Evolutionary conservation across 2,329 filamentous ascomycete species (phyloP), one percentile per base, ranked within the genome.

Genomic region (Coniochaeta ligniaria): DNA sequence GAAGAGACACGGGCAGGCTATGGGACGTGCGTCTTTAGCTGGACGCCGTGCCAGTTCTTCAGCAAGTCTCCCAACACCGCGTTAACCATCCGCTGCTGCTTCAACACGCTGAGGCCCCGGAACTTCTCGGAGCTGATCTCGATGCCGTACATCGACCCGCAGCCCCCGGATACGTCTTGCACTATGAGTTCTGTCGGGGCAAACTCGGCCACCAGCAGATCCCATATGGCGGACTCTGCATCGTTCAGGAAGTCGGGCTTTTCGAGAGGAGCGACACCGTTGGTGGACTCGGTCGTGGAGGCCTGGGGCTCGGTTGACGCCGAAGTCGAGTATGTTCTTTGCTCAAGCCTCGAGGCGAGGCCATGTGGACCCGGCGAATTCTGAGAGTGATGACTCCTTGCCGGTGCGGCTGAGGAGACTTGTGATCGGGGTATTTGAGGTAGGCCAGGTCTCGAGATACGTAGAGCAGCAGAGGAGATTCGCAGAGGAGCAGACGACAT

Each of bases 141-240:
- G 66, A 96, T 88, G 60, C 86, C 88, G 76, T 95, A 95, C 91
- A 95, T 95, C 70, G 87, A 90, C 11, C 91, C 91, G 75, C 91
- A 96, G 33, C 91, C 91, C 61, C 91, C 91, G 26, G 88, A 91
- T 58, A 95, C 85, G 75, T 96, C 91, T 72, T 89, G 87, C 11
- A 95, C 89, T 73, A 86, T 73, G 28, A 86, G 73, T 61, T 80
- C 73, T 0, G 78, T 78, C 0, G 83, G 82, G 1, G 71, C 64
- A 60, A 85, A 82, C 67, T 80, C 80, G 7, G 74, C 73, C 20
- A 72, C 65, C 59, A 86, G 75, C 57, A 78, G 74, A 61, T 82
- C 78, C 75, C 83, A 88, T 66, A 89, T 83, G 62, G 78, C 76
- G 33, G 78, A 76, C 69, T 89, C 86, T 70, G 82, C 81, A 1